Base-by-base conservation (phyloP, 1,284 basidiomycete species). In the Irpex rosettiformis region DNA sequence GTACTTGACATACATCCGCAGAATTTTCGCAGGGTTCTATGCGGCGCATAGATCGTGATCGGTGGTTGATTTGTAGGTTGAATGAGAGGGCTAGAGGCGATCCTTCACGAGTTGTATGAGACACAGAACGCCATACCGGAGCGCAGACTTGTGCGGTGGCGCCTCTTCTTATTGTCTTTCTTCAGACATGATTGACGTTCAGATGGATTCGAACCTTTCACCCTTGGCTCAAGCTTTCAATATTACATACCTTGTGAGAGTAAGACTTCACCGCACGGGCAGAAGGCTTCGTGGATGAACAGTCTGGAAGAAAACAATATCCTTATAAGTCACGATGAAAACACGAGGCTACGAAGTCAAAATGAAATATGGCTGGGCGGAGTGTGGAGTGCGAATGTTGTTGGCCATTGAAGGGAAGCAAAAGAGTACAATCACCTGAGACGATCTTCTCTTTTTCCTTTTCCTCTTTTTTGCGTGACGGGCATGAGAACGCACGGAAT, bases 301-400 rank as follows among this genome's bases (percentile, higher is more conserved):
- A 28, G 11, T 51, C 22, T 27, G 48, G 27, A 22, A 51, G 48
- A 51, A 27, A 16, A 7, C 48, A 18, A 51, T 51, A 51, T 25
- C 48, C 48, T 27, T 28, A 51, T 51, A 27, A 51, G 48, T 51
- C 13, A 22, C 48, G 48, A 51, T 22, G 13, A 22, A 51, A 28
- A 51, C 48, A 51, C 48, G 48, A 51, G 48, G 48, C 48, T 51
- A 51, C 48, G 48, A 51, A 51, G 48, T 28, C 48, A 51, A 51
- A 51, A 47, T 47, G 43, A 47, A 47, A 11, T 47, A 18, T 47
- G 18, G 43, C 10, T 10, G 43, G 21, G 22, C 18, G 43, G 48
- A 22, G 27, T 51, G 22, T 51, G 48, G 48, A 22, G 25, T 51
- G 48, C n/a, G 43, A 45, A 45, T 18, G 48, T 51, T 51, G 48